These are phyloP conservation scores for Marasmius tenuissimus DNA, from an alignment of 1,284 basidiomycete genomes.

Conservation along the genomic window DNA sequence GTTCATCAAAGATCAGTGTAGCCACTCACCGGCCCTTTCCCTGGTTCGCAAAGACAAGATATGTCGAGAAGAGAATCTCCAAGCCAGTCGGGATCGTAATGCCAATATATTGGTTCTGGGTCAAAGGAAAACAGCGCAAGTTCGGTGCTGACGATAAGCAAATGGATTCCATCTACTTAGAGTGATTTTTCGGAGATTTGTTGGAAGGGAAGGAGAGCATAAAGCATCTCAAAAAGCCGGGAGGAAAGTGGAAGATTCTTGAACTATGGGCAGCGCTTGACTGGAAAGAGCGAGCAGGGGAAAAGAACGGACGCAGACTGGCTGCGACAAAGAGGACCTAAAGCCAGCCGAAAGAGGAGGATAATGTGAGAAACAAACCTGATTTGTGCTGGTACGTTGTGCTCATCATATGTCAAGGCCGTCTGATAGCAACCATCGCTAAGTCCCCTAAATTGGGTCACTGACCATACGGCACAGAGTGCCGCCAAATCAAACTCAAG, in stretches of 20 bases:
- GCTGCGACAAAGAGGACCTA: neutral
- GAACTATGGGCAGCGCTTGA: neutral
- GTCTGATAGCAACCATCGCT: neutral
- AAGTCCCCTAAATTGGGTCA: neutral
- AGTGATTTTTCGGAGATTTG: neutral
- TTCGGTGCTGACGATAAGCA: conserved; percentile 71
- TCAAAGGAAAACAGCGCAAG: conserved; percentile 65
- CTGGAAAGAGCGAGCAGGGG: neutral
- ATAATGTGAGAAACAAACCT: neutral
- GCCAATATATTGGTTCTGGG: conserved; percentile 41
- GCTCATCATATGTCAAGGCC: neutral
- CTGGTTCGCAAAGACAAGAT: conserved; percentile 51
- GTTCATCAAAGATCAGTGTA: conserved; percentile 2
- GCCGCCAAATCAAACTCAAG: too few relatives aligned
- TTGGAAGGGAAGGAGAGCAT: neutral
- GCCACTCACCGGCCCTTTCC: conserved; percentile 53
- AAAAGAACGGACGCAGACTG: conserved; percentile 5
- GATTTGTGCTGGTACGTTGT: too few relatives aligned
- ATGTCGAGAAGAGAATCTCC: conserved; percentile 58
- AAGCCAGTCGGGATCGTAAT: conserved; percentile 64
- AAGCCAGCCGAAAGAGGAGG: neutral
- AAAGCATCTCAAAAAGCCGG: neutral
- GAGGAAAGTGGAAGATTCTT: neutral
- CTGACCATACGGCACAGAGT: too few relatives aligned
- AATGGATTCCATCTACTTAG: conserved; percentile 38